Evolutionary conservation across 805 yeast species (phyloP).

Genomic region (Yarrowia porcina): DNA sequence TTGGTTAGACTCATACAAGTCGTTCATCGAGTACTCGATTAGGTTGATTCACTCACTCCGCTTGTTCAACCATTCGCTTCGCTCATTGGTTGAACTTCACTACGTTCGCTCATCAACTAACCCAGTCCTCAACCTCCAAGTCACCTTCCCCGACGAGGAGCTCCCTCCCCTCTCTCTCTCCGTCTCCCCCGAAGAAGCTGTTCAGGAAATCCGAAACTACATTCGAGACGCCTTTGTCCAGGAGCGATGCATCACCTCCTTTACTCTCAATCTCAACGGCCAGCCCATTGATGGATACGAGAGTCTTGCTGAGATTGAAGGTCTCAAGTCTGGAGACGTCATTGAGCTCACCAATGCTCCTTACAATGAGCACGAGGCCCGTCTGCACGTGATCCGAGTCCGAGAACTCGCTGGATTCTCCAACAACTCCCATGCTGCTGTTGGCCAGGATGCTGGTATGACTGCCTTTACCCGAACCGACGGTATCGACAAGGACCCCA

Average conservation of each 20-base stretch:
- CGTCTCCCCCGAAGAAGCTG: constrained; percentile 43
- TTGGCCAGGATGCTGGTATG: constrained; percentile 47
- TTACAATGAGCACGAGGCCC: constrained; percentile 58
- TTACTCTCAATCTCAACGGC: constrained; percentile 45
- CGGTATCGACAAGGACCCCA: constrained; percentile 33
- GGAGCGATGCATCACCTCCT: constrained; percentile 58
- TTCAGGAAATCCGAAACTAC: constrained; percentile 57
- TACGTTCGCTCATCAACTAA: too few species aligned
- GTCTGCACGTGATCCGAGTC: constrained; percentile 59
- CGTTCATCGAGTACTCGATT: too few species aligned
- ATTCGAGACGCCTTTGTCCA: constrained; percentile 56
- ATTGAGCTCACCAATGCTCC: constrained; percentile 51
- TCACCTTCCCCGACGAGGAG: constrained; percentile 22
- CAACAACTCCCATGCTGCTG: constrained; percentile 40
- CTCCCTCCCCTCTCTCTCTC: constrained; percentile 28
- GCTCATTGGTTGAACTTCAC: too few species aligned
- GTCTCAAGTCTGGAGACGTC: constrained; percentile 39
- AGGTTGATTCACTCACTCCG: too few species aligned
- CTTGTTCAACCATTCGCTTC: too few species aligned
- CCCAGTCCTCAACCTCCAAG: constrained; percentile 23
- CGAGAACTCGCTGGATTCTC: constrained; percentile 58
- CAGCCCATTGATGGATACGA: constrained; percentile 40
- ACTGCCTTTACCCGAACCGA: constrained; percentile 43
- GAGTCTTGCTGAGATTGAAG: constrained; percentile 35
- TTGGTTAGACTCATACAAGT: too few species aligned